Percentiles rank a stretch among this genome's conserved stretches.
Evolutionary conservation across 1,284 basidiomycete genomes (phyloP).

Genomic region (Naganishia sp.): DNA sequence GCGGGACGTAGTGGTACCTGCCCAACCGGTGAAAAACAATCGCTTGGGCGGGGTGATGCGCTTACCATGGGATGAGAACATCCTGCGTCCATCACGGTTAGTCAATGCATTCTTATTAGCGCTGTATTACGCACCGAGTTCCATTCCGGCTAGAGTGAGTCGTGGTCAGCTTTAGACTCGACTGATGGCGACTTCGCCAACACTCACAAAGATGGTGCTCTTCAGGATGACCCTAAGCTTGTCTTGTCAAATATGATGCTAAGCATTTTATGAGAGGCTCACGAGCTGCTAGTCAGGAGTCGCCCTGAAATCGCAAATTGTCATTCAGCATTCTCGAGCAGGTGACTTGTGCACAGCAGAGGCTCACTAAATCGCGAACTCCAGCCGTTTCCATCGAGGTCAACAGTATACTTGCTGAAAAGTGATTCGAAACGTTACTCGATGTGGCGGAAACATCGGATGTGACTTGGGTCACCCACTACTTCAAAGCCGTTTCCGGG

Average conservation of each 20-base stretch:
- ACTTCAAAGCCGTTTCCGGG: conserved; percentile 39
- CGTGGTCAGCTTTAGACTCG: background rate
- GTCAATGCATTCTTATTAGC: background rate
- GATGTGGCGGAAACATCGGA: too few relatives aligned
- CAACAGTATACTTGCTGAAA: conserved; percentile 52
- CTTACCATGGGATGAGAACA: conserved; percentile 46
- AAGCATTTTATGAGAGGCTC: background rate
- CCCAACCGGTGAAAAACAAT: background rate
- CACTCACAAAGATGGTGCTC: conserved; percentile 47
- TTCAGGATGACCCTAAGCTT: conserved; percentile 47
- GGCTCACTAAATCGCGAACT: conserved; percentile 45
- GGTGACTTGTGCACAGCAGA: conserved; percentile 11
- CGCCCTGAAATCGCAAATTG: conserved; percentile 42
- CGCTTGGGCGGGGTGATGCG: background rate
- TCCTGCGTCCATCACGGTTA: conserved; percentile 32
- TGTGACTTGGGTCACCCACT: conserved; percentile 31
- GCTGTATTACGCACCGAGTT: conserved; percentile 22
- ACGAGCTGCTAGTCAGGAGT: conserved; percentile 39
- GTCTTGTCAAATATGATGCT: background rate
- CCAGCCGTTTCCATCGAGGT: conserved; percentile 57
- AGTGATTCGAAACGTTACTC: background rate
- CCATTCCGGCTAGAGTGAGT: conserved; percentile 24
- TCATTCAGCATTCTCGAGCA: background rate
- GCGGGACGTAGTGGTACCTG: conserved; percentile 50
- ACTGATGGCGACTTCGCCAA: background rate